phyloP scores from a whole-genome alignment of 108 stramenopile genomes.

The Heterococcus sp. region DNA sequence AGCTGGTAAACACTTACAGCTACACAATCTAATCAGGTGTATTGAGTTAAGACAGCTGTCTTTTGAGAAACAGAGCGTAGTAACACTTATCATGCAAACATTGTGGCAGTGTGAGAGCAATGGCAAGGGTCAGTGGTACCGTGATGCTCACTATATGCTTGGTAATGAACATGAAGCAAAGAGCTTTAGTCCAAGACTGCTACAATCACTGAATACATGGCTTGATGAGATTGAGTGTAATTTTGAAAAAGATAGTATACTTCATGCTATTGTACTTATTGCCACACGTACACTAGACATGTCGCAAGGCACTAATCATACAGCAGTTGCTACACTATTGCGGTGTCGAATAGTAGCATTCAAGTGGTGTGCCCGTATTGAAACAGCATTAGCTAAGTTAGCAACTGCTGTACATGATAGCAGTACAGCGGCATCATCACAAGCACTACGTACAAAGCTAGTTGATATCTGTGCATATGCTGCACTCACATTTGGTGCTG shows the following conservation, averaged over 20 bases:
- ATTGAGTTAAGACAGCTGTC: neutral
- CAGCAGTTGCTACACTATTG: neutral
- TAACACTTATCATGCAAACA: neutral
- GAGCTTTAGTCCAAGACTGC: neutral
- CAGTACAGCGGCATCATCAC: neutral
- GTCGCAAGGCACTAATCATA: neutral
- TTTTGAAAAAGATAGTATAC: neutral
- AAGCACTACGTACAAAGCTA: neutral
- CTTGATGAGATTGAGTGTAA: neutral
- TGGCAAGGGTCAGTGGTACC: neutral
- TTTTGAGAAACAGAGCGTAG: neutral
- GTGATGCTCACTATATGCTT: neutral
- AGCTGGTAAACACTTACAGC: neutral
- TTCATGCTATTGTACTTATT: neutral
- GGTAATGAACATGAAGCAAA: neutral
- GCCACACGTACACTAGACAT: neutral
- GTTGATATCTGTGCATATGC: neutral
- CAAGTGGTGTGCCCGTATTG: neutral
- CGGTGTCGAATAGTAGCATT: neutral
- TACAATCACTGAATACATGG: neutral
- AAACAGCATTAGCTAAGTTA: neutral
- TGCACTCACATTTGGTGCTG: neutral
- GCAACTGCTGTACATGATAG: too few relatives aligned
- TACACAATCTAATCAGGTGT: neutral
- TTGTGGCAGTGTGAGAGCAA: neutral